These are phyloP conservation scores for Saturnispora silvae DNA, from an alignment of 805 yeast genomes.

Conservation along the genomic window DNA sequence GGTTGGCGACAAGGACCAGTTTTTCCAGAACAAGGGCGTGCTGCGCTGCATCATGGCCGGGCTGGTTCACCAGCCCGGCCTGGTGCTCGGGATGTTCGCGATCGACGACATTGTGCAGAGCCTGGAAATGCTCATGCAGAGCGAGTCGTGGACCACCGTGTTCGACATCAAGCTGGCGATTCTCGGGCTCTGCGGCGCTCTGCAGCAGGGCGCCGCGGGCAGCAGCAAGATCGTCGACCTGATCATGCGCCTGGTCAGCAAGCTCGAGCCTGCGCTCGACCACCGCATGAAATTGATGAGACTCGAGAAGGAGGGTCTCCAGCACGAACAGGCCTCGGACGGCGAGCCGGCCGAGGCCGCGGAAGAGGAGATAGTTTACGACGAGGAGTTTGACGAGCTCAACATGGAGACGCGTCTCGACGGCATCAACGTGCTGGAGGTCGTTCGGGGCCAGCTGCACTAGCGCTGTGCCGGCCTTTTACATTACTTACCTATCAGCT, in stretches of 20 bases:
- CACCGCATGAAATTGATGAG: constrained; percentile 35
- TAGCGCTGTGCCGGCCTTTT: too few relatives aligned
- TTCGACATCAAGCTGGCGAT: constrained; percentile 46
- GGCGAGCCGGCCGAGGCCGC: neutral
- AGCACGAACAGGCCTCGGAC: neutral
- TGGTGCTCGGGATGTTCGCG: constrained; percentile 7
- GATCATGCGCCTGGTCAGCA: constrained; percentile 27
- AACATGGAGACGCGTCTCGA: constrained; percentile 25
- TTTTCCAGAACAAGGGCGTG: constrained; percentile 9
- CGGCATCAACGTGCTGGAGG: constrained; percentile 23
- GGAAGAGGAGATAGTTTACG: constrained; percentile 15
- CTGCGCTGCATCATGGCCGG: constrained; percentile 10
- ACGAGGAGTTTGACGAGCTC: constrained; percentile 23
- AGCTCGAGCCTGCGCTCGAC: constrained; percentile 33
- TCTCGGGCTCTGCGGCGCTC: constrained; percentile 31
- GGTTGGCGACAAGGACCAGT: constrained; percentile 11
- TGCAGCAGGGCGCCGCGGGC: constrained; percentile 21
- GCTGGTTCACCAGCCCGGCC: constrained; percentile 4
- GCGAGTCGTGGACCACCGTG: constrained; percentile 29
- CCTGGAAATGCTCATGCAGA: constrained; percentile 6
- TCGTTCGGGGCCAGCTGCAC: constrained; percentile 15
- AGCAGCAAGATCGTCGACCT: constrained; percentile 21
- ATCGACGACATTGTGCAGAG: constrained; percentile 5
- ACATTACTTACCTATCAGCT: too few relatives aligned
- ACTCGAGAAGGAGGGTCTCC: constrained; percentile 18